phyloP scores from a whole-genome alignment of 768 basidiomycete species.

The Cantharellus anzutake region DNA sequence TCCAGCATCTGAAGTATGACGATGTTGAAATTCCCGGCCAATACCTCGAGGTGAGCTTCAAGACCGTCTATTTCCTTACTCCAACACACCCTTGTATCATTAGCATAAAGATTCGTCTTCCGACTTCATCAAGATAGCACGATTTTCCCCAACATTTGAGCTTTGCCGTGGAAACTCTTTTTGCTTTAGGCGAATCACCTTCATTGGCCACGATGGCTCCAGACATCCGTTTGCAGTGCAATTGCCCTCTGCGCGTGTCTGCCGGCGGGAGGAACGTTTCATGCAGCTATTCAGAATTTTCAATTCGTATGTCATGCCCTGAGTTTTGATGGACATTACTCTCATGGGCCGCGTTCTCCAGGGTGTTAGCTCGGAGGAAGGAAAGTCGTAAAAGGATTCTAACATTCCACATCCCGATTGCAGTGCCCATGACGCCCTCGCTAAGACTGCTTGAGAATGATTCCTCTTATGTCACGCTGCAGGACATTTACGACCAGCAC shows the following conservation, averaged over 20 bases:
- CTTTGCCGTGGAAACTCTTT: constrained; percentile 71
- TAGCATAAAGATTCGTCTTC: constrained; percentile 92
- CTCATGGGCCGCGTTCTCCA: constrained; percentile 15
- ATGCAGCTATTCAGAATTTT: constrained; percentile 88
- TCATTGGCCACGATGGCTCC: constrained; percentile 84
- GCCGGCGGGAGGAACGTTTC: constrained; percentile 80
- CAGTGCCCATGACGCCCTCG: constrained; percentile 63
- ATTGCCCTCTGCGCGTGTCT: constrained; percentile 64
- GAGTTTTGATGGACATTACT: constrained; percentile 3
- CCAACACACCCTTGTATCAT: constrained; percentile 1
- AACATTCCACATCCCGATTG: constrained; percentile 76
- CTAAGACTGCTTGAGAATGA: constrained; percentile 83
- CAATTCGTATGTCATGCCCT: constrained; percentile 34
- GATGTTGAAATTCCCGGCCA: constrained; percentile 99
- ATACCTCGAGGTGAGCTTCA: constrained; percentile 62
- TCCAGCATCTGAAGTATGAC: constrained; percentile 93
- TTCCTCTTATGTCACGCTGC: constrained; percentile 73
- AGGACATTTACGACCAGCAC: constrained; percentile 86
- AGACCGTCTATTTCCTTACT: neutral
- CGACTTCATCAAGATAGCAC: constrained; percentile 75
- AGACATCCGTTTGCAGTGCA: constrained; percentile 81
- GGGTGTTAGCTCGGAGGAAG: constrained; percentile 70
- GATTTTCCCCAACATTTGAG: constrained; percentile 81
- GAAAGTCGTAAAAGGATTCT: constrained; percentile 86
- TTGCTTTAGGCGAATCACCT: constrained; percentile 76